phyloP scores from a whole-genome alignment of 352 stramenopile species.

The Phytophthora brassicae region DNA sequence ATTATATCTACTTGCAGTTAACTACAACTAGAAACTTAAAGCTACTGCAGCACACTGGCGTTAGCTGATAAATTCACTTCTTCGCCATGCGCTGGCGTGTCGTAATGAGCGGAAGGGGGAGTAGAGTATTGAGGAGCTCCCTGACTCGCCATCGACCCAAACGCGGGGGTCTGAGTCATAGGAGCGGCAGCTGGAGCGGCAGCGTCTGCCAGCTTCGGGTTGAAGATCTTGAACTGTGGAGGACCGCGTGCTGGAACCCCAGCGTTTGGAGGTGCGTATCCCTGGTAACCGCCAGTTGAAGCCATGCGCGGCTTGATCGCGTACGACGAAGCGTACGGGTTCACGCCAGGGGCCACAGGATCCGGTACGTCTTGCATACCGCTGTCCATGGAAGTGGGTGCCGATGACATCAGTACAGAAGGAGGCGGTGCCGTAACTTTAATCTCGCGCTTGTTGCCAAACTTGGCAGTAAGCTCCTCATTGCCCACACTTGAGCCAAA shows the following conservation, averaged over 20 bases:
- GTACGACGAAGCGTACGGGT: slow-evolving; percentile 60
- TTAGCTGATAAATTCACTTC: slow-evolving; percentile 77
- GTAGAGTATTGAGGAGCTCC: slow-evolving; percentile 16
- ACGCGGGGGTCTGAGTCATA: slow-evolving; percentile 21
- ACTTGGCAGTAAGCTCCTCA: slow-evolving; percentile 86
- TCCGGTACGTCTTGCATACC: slow-evolving; percentile 1
- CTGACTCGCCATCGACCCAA: slow-evolving; percentile 21
- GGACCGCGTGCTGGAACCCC: slow-evolving; percentile 36
- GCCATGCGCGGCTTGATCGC: slow-evolving; percentile 22
- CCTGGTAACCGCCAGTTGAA: slow-evolving; percentile 38
- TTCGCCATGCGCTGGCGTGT: slow-evolving; percentile 44
- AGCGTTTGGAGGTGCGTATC: slow-evolving; percentile 34
- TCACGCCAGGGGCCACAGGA: slow-evolving; percentile 33
- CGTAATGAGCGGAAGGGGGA: slow-evolving; percentile 25
- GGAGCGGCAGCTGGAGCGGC: slow-evolving; percentile 16
- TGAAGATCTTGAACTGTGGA: slow-evolving; percentile 90
- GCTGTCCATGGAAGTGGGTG: slow-evolving; percentile 7
- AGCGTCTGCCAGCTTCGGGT: slow-evolving; percentile 59
- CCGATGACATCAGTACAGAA: slow-evolving; percentile 24
- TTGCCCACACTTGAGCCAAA: slow-evolving; percentile 91
- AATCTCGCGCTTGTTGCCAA: slow-evolving; percentile 83
- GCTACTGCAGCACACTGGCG: slow-evolving; percentile 72
- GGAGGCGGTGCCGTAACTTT: slow-evolving; percentile 81
- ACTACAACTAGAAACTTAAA: not conserved
- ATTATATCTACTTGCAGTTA: slow-evolving; percentile 15